Evolutionary conservation across 345 rosid species (phyloP), one percentile per base, ranked within the genome.

Genomic region (Dovyalis caffra): DNA sequence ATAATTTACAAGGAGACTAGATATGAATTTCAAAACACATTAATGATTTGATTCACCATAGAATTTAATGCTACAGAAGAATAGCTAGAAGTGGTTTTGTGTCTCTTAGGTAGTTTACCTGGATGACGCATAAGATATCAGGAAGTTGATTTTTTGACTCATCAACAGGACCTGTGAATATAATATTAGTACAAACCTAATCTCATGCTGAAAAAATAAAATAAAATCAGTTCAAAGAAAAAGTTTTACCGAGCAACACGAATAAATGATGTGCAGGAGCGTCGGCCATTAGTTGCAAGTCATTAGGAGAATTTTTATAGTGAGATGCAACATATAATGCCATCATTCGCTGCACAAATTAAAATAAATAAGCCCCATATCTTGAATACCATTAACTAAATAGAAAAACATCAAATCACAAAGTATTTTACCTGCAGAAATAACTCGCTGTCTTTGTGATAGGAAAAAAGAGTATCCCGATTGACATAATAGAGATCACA

Each of bases 231-330:
- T 10, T n/a, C 29, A 47, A 73, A 49, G 62, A 14, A 63, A 72
- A 79, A 33, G 0, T 25, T 64, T 73, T 89, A 95, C 99, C 98
- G 63, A 93, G 95, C 75, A 93, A 80, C 34, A 95, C 97, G 79
- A 91, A 95, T 72, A 95, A 85, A 85, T 93, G 99, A 82, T 95
- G 99, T 58, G 99, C 98, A 23, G 98, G 99, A 86, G 99, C 99
- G 90, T 95, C 99, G 62, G 98, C 98, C 90, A 95, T 84, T 28
- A 95, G 80, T 81, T 93, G 99, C 66, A 95, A 88, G 83, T 95
- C 99, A 81, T 95, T 95, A 12, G 99, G 99, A 64, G 99, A 95
- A 80, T 95, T 95, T 81, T 93, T 95, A 76, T 95, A 95, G 86
- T 95, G 99, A 79, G 99, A 95, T 61, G 99, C 86, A 74, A 95